Evolutionary conservation across 2,329 filamentous ascomycete genomes (phyloP), one percentile per base, ranked within the genome.

Genomic region (Tolypocladium tropicale): DNA sequence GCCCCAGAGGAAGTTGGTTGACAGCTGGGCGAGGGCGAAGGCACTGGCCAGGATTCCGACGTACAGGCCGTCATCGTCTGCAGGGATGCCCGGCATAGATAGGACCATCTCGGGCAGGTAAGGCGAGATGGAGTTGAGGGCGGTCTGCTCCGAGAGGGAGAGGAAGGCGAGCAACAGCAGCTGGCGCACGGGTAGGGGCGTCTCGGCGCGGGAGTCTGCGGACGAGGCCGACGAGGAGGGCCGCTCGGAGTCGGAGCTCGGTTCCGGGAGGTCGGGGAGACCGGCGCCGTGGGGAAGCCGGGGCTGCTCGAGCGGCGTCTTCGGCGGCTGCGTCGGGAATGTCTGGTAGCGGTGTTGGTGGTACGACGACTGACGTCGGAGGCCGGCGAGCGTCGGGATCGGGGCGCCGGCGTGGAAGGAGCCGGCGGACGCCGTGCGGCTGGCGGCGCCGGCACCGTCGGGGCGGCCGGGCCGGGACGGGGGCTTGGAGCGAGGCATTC

Each of bases 71-170:
- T 88, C 86, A 63, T 91, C 77, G 6, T 77, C 78, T 2, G 79
- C 72, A 23, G 87, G 80, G 23, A 96, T 86, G 59, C 89, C 89
- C 1, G 90, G 88, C 68, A 97, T 97, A 1, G 84, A 85, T 25
- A 84, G 82, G 1, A 92, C 86, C 93, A 99, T 97, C 63, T 91
- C 83, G 0, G 94, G 94, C 2, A 99, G 82, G 70, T 99, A 99
- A 1, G 94, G 94, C 12, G 88, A 89, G 65, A 99, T 96, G 25
- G 91, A 96, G 71, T 99, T 99, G 67, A 99, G 81, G 0, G 94
- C 94, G 0, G 93, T 97, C 76, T 99, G 94, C 69, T 99, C 94
- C 55, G 89, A 88, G 25, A 99, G 79, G 7, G 92, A 92, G 58
- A 99, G 89, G 61, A 96, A 75, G 1, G 93, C 93, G 36, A 99